These are phyloP conservation scores for Striga hermonthica DNA, from an alignment of 305 asterid genomes.

Conservation along the genomic window DNA sequence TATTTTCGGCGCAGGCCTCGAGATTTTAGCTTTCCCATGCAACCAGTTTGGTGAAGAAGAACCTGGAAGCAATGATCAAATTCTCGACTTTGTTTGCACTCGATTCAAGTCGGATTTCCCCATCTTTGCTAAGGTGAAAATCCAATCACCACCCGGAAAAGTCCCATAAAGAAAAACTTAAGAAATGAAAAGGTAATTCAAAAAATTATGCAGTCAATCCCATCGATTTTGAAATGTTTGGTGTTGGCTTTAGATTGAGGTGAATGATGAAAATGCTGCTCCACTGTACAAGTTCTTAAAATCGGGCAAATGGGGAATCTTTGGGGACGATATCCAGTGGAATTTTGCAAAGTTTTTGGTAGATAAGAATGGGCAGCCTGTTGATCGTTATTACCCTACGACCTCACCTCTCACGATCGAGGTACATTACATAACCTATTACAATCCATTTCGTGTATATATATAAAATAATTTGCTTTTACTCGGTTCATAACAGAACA, in stretches of 20 bases:
- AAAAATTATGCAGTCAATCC: background rate
- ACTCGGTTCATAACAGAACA: background rate
- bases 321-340: conserved; percentile 82
- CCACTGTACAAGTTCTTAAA: conserved; percentile 76
- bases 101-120: conserved; percentile 68
- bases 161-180: background rate
- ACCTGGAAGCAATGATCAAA: conserved; percentile 60
- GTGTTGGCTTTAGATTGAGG: conserved; percentile 51
- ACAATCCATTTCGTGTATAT: background rate
- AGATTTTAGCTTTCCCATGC: conserved; percentile 81
- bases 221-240: background rate
- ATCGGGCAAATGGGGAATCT: conserved; percentile 69
- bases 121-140: conserved; percentile 59
- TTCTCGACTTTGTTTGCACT: conserved; percentile 47
- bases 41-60: conserved; percentile 89
- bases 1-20: conserved; percentile 49
- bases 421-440: conserved; percentile 36
- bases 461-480: background rate
- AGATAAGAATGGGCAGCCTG: conserved; percentile 65
- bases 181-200: background rate
- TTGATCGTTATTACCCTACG: conserved; percentile 77
- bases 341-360: conserved; percentile 79
- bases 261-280: conserved; percentile 58
- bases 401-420: conserved; percentile 77
- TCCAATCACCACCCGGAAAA: conserved; percentile 1